Percentiles rank a stretch among this genome's conserved stretches.
Evolutionary conservation across 257 asterid species (phyloP).

Genomic region (Nicotiana benthamiana): DNA sequence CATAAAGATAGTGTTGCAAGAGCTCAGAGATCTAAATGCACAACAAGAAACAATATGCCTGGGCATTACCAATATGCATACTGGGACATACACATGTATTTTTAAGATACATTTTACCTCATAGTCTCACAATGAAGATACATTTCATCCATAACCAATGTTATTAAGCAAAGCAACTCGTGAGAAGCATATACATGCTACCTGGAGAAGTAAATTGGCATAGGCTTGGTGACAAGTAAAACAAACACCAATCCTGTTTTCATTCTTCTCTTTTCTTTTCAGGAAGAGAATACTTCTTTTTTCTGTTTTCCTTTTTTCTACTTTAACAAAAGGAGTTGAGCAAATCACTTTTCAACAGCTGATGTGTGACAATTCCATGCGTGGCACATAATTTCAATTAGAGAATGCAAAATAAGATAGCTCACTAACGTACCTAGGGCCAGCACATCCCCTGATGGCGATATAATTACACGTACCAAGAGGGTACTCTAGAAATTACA

Average conservation of each 20-base stretch:
- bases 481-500: neutral
- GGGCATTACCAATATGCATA: neutral
- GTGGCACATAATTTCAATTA: neutral
- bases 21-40: neutral
- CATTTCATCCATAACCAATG: neutral
- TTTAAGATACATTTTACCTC: neutral
- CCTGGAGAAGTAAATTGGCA: neutral
- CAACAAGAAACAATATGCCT: neutral
- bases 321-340: neutral
- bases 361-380: neutral
- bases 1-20: neutral
- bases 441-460: slow-evolving; percentile 70
- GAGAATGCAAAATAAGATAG: neutral
- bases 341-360: neutral
- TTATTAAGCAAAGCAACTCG: neutral
- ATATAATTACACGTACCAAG: slow-evolving; percentile 39
- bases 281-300: neutral
- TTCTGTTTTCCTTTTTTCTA: neutral
- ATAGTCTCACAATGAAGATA: neutral
- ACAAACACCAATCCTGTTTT: neutral
- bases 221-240: neutral
- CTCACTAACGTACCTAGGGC: slow-evolving; percentile 47
- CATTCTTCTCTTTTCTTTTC: neutral
- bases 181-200: neutral
- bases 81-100: neutral